phyloP scores from a whole-genome alignment of 1,284 basidiomycete species.

The Tremellales sp. region DNA sequence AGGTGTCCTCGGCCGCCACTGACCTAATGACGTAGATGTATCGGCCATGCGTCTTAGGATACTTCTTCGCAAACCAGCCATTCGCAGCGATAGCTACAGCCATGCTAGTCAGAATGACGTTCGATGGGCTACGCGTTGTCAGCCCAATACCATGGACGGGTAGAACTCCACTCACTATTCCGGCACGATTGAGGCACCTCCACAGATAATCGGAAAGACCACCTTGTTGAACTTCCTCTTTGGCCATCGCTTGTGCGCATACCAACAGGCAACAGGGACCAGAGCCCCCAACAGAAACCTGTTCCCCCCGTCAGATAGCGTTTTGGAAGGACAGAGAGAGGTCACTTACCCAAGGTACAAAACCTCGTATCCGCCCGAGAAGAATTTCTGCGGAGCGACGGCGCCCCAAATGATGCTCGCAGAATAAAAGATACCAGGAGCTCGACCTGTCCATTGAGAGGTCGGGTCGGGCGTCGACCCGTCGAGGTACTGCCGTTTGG shows the following conservation, averaged over 20 bases:
- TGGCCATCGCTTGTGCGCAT: conserved; percentile 49
- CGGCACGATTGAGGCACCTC: conserved; percentile 49
- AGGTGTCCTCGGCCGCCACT: too few relatives aligned
- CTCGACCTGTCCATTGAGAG: conserved; percentile 48
- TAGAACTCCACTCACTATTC: conserved; percentile 37
- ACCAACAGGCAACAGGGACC: conserved; percentile 48
- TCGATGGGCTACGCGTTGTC: conserved; percentile 45
- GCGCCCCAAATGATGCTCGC: conserved; percentile 51
- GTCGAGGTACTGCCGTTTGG: conserved; percentile 45
- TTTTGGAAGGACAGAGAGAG: not conserved
- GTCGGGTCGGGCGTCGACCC: conserved; percentile 50
- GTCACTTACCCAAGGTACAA: conserved; percentile 42
- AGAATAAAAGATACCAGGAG: conserved; percentile 46
- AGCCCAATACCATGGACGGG: not conserved
- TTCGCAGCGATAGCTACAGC: conserved; percentile 47
- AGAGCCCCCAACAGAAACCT: conserved; percentile 49
- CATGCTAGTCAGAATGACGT: conserved; percentile 52
- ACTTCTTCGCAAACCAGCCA: conserved; percentile 42
- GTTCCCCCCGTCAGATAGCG: not conserved
- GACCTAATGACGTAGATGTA: conserved; percentile 45
- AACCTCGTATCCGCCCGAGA: conserved; percentile 50
- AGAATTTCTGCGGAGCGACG: conserved; percentile 51
- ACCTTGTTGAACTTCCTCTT: conserved; percentile 43
- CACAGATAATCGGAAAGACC: conserved; percentile 53
- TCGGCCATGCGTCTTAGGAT: conserved; percentile 34